Base-by-base conservation (phyloP, 2,329 filamentous ascomycete genomes). In the Phaeosphaeriaceae sp. region DNA sequence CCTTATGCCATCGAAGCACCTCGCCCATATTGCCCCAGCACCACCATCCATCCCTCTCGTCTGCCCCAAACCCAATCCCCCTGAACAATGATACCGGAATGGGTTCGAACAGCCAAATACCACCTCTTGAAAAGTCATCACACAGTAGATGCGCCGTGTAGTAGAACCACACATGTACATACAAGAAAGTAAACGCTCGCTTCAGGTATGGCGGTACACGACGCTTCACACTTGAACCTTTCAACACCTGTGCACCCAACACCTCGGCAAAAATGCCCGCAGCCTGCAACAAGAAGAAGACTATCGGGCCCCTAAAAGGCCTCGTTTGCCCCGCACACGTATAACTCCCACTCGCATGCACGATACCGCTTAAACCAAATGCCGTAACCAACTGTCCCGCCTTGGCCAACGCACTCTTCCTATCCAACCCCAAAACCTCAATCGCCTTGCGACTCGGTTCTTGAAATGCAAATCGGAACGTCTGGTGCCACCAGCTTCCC, bases 401-500 rank as follows among this genome's bases (percentile, higher is more conserved):
- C 48, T 74, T 76, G 0, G 75, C 77, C 52, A 44, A 52, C 69
- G 58, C 7, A 72, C 68, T 47, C 8, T 59, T 68, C 21, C 56
- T 61, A 4, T 75, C 54, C 48, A 75, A 51, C 0, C 64, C 54
- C 2, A 73, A 20, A 0, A 45, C 3, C 12, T 63, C 52, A 18
- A 75, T 58, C 0, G 87, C 61, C 62, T 77, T 83, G 2, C 71
- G 72, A 0, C 81, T 76, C 0, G 87, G 87, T 3, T 85, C 81
- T 32, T 83, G 74, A 65, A 93, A 92, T 2, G 83, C 85, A 46
- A 85, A 81, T 1, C 92, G 87, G 75, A 96, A 95, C 2, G 87
- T 87, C 73, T 97, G 92, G 71, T 97, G 93, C 93, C 93, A 97
- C 81, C 86, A 93, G 17, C 79, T 80, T 36, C 89, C 87, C 93